These are phyloP conservation scores for Tulasnella sp. DNA, from an alignment of 768 basidiomycete species.

Conservation along the genomic window DNA sequence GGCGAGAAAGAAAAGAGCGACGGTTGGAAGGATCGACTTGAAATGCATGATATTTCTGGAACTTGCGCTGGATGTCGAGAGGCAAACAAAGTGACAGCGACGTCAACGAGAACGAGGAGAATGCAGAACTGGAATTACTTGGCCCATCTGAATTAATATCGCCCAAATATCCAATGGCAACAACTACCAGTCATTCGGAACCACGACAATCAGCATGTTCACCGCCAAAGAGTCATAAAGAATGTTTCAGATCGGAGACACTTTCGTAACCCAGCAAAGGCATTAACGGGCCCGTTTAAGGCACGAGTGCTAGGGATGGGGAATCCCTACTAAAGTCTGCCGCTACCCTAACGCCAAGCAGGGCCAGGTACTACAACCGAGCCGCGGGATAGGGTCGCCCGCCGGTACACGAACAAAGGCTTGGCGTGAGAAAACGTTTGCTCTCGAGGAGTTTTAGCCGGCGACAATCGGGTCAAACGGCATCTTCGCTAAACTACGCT, in stretches of 20 bases:
- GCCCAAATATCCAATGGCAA: background rate
- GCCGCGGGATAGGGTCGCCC: too few species aligned
- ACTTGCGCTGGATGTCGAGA: background rate
- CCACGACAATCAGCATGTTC: background rate
- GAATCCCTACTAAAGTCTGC: background rate
- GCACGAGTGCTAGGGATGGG: background rate
- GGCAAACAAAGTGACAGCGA: background rate
- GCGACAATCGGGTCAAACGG: too few species aligned
- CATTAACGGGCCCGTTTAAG: background rate
- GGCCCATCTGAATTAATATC: background rate
- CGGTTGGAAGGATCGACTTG: background rate
- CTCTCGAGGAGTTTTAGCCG: too few species aligned
- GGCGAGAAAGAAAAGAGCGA: background rate
- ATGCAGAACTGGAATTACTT: background rate
- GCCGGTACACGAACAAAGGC: too few species aligned
- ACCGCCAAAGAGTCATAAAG: background rate
- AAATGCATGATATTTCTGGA: background rate
- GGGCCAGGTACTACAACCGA: background rate
- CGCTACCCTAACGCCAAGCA: background rate
- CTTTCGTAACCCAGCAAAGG: background rate
- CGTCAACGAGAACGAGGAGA: background rate
- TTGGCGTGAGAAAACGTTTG: too few species aligned
- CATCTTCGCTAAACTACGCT: too few species aligned
- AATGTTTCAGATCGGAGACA: background rate
- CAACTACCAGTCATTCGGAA: background rate